Percentiles rank a stretch among this genome's conserved stretches.
phyloP scores from a whole-genome alignment of 1,284 basidiomycete genomes.

The Neotropicomus parvogracilis region DNA sequence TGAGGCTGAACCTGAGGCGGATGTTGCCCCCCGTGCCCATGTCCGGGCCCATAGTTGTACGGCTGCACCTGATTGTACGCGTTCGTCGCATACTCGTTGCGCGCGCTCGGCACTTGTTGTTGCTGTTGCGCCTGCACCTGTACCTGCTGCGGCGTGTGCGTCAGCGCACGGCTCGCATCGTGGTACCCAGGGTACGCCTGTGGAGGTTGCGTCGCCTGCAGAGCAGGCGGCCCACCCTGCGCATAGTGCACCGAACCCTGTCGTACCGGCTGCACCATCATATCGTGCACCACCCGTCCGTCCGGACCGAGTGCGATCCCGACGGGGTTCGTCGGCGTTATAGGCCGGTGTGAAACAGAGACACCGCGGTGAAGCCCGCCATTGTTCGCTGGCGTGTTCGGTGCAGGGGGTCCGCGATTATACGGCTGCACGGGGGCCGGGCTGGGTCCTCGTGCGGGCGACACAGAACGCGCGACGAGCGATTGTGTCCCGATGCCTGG shows the following conservation, averaged over 20 bases:
- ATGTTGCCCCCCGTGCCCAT: no score
- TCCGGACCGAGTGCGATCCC: conserved; percentile 32
- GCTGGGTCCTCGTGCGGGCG: conserved; percentile 24
- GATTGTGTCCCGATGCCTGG: conserved; percentile 77
- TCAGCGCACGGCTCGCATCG: conserved; percentile 16
- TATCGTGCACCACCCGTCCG: conserved; percentile 31
- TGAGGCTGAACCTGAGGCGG: no score
- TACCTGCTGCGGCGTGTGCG: conserved; percentile 12
- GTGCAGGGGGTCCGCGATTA: conserved; percentile 25
- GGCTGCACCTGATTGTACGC: conserved; percentile 10
- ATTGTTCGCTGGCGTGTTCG: conserved; percentile 5
- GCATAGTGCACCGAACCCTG: conserved; percentile 14
- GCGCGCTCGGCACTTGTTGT: conserved; percentile 3
- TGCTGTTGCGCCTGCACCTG: no score
- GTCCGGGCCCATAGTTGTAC: conserved; percentile 19
- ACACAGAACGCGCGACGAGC: conserved; percentile 15
- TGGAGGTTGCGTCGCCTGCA: conserved; percentile 17
- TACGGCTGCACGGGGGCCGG: conserved; percentile 19
- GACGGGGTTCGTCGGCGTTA: conserved; percentile 30
- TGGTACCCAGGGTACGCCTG: conserved; percentile 24
- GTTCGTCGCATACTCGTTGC: conserved; percentile 24
- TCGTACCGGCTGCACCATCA: conserved; percentile 23
- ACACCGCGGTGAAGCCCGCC: conserved; percentile 11
- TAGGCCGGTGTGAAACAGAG: conserved; percentile 19
- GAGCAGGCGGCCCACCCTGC: conserved; percentile 13